Conservation (phyloP, 192 early-diverging fungal species). For the Gaertneriomyces semiglobifer region DNA sequence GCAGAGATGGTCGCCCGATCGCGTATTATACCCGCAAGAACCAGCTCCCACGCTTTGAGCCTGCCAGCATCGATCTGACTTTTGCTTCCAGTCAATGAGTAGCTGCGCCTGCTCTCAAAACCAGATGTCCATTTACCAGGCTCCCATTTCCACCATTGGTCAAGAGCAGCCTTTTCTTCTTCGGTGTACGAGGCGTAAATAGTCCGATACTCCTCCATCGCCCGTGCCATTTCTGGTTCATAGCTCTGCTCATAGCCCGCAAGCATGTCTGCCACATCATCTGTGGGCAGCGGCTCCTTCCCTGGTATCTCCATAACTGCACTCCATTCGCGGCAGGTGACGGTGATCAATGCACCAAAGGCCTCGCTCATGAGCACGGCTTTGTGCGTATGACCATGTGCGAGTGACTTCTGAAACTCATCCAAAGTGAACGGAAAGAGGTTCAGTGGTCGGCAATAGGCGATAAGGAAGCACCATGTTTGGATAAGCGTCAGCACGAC, state of each 20-base stretch:
- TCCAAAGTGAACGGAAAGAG: conserved; percentile 73
- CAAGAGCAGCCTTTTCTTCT: conserved; percentile 39
- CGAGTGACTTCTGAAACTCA: conserved; percentile 67
- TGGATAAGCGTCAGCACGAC: conserved; percentile 49
- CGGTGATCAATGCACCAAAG: conserved; percentile 43
- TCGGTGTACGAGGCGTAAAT: conserved; percentile 27
- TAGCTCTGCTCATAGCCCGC: neutral
- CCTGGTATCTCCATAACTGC: conserved; percentile 10
- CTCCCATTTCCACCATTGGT: conserved; percentile 56
- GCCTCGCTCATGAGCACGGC: conserved; percentile 31
- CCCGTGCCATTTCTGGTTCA: conserved; percentile 6
- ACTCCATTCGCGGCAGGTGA: conserved; percentile 47
- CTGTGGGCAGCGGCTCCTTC: neutral
- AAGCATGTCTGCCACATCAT: neutral
- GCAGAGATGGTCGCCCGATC: conserved; percentile 28
- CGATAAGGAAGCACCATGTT: conserved; percentile 64
- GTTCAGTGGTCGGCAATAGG: conserved; percentile 58
- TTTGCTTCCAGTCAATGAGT: conserved; percentile 7
- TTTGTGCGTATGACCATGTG: conserved; percentile 35
- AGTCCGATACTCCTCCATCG: conserved; percentile 18
- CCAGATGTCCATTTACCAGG: conserved; percentile 33
- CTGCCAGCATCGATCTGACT: conserved; percentile 9
- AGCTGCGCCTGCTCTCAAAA: neutral
- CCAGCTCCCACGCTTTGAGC: conserved; percentile 51
- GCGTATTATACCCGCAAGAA: conserved; percentile 43